Evolutionary conservation across 2,329 filamentous ascomycete species (phyloP).

Genomic region (Phaeoacremonium minimum): DNA sequence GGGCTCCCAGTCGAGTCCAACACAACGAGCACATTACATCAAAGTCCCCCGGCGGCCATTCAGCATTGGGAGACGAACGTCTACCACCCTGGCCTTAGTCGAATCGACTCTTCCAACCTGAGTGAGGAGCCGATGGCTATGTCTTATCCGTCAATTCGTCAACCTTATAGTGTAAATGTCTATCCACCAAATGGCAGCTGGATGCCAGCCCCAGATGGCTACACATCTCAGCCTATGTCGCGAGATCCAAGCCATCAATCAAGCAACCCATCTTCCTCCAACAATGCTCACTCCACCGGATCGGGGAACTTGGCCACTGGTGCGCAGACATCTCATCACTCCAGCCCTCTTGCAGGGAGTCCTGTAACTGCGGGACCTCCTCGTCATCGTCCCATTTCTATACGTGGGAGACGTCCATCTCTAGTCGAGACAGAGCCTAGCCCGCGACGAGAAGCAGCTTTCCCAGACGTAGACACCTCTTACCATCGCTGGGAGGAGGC

Average conservation of each 20-base stretch:
- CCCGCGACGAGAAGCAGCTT: conserved; percentile 22
- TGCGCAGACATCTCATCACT: background rate
- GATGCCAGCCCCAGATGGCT: conserved; percentile 27
- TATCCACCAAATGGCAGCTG: conserved; percentile 18
- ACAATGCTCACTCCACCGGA: conserved; percentile 15
- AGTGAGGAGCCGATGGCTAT: conserved; percentile 14
- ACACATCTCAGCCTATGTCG: conserved; percentile 46
- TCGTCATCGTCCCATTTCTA: no score
- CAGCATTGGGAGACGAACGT: conserved; percentile 19
- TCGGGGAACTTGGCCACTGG: no score
- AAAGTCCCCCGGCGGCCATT: conserved; percentile 8
- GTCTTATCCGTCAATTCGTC: conserved; percentile 16
- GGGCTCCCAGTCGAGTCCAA: conserved; percentile 9
- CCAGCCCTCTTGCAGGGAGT: no score
- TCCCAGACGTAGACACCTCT: conserved; percentile 22
- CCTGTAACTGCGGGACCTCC: no score
- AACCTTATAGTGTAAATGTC: conserved; percentile 1
- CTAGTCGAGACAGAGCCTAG: conserved; percentile 41
- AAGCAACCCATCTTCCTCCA: conserved; percentile 14
- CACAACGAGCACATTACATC: conserved; percentile 3
- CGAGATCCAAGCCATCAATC: conserved; percentile 38
- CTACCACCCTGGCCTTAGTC: conserved; percentile 14
- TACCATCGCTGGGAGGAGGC: conserved; percentile 20
- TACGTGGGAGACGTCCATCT: conserved; percentile 21
- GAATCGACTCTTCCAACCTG: conserved; percentile 14